phyloP scores from a whole-genome alignment of 345 rosid genomes.

The Limnanthes douglasii region DNA sequence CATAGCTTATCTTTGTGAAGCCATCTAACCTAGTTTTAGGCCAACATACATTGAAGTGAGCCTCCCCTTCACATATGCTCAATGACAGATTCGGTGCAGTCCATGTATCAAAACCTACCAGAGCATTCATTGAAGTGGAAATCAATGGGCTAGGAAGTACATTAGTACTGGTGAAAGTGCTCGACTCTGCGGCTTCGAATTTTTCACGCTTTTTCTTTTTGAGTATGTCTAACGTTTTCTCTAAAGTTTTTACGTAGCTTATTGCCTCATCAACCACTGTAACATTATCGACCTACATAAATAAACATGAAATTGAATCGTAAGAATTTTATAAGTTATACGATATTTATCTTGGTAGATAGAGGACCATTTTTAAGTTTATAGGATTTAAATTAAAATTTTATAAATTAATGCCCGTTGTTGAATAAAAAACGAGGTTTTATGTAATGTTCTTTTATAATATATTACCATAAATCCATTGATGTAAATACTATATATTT shows the following conservation, averaged over 20 bases:
- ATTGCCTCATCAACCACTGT: constrained; percentile 60
- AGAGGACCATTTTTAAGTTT: too few relatives aligned
- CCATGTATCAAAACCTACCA: constrained; percentile 38
- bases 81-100: constrained; percentile 37
- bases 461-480: neutral
- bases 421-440: neutral
- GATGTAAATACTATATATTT: neutral
- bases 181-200: constrained; percentile 13
- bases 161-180: neutral
- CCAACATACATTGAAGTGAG: constrained; percentile 39
- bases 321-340: neutral
- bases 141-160: constrained; percentile 9
- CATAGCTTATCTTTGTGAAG: constrained; percentile 32
- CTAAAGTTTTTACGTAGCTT: constrained; percentile 23
- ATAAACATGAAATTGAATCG: neutral
- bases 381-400: constrained; percentile 1
- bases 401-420: neutral
- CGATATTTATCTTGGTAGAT: too few relatives aligned
- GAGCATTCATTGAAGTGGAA: constrained; percentile 17
- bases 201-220: constrained; percentile 35
- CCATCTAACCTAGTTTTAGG: constrained; percentile 22
- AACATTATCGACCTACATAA: constrained; percentile 49
- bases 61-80: constrained; percentile 45
- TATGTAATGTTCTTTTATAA: neutral
- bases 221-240: constrained; percentile 25